phyloP scores from a whole-genome alignment of 148 eudicot species.

The Cornus kousa region DNA sequence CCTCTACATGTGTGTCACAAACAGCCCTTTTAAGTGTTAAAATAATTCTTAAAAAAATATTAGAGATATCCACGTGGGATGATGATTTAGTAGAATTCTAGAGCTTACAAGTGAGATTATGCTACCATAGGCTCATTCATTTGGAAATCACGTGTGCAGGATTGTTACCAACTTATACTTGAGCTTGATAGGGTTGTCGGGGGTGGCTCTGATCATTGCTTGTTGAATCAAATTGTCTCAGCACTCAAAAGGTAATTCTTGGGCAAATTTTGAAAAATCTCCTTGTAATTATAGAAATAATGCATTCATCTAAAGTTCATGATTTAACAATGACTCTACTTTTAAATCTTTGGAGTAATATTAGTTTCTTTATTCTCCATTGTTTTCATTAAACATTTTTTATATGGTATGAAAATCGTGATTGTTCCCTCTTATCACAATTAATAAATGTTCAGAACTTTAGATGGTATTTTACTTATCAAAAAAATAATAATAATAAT shows the following conservation, averaged over 20 bases:
- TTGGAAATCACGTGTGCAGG: constrained; percentile 6
- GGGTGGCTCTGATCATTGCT: constrained; percentile 3
- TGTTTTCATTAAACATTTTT: background rate
- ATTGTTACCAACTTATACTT: constrained; percentile 21
- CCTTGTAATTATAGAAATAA: too few species aligned
- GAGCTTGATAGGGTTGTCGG: constrained; percentile 16
- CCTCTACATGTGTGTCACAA: too few species aligned
- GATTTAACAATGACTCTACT: too few species aligned
- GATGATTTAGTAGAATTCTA: background rate
- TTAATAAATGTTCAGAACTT: background rate
- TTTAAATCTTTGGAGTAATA: too few species aligned
- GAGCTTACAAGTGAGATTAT: background rate
- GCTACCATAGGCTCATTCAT: background rate
- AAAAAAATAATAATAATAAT: too few species aligned
- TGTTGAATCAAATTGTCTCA: constrained; percentile 11
- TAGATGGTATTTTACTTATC: too few species aligned
- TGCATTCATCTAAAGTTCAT: too few species aligned
- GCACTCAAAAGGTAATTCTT: background rate
- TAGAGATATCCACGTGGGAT: background rate
- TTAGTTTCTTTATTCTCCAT: background rate
- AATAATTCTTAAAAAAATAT: too few species aligned
- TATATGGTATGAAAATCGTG: background rate
- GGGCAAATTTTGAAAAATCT: too few species aligned
- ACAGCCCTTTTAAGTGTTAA: too few species aligned
- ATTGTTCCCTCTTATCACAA: background rate